Percentiles rank a stretch among this genome's conserved stretches.
phyloP scores from a whole-genome alignment of 1,139 yeast species.

The Yamadazyma atlantica region DNA sequence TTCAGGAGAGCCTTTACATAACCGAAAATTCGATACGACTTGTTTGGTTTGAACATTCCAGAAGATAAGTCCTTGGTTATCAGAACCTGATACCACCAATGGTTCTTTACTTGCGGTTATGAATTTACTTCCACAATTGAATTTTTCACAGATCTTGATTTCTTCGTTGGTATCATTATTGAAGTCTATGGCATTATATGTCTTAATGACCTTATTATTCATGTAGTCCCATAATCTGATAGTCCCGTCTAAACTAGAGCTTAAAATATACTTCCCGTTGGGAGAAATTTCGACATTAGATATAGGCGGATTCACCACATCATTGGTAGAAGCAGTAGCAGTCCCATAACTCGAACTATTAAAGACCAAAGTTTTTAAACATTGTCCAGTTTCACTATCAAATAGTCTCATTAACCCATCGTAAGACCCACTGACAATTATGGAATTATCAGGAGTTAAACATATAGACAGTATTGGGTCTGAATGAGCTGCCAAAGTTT shows the following conservation, averaged over 20 bases:
- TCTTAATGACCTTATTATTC: constrained; percentile 74
- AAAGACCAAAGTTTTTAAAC: constrained; percentile 83
- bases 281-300: constrained; percentile 74
- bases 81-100: constrained; percentile 66
- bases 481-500: constrained; percentile 88
- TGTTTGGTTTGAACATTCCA: constrained; percentile 78
- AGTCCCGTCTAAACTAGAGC: constrained; percentile 79
- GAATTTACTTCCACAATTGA: constrained; percentile 51
- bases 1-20: constrained; percentile 17
- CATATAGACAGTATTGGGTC: constrained; percentile 83
- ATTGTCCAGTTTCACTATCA: constrained; percentile 87
- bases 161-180: constrained; percentile 18
- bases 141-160: constrained; percentile 42
- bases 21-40: constrained; percentile 35
- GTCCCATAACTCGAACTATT: constrained; percentile 58
- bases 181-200: constrained; percentile 46
- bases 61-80: constrained; percentile 54
- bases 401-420: constrained; percentile 90
- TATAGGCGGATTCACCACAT: constrained; percentile 61
- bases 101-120: constrained; percentile 34
- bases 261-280: constrained; percentile 76
- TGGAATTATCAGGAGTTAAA: constrained; percentile 75
- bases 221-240: constrained; percentile 82
- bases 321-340: constrained; percentile 57
- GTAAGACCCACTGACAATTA: constrained; percentile 83